A percentile compares a stretch with the other conserved stretches of the same genome.
These are phyloP conservation scores for Sugiyamaella americana DNA, from an alignment of 805 yeast genomes.

Conservation along the genomic window DNA sequence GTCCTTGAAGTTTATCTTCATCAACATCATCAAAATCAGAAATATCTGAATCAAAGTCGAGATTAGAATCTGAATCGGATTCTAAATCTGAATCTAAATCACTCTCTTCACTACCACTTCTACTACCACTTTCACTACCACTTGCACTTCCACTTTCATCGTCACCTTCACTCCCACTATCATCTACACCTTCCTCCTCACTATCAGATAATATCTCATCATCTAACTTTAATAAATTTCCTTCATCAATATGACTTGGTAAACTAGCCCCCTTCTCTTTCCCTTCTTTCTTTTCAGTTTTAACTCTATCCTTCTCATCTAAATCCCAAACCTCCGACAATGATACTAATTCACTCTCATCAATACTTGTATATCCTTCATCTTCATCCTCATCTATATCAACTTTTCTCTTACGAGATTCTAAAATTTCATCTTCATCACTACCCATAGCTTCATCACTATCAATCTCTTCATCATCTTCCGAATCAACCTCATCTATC, in stretches of 20 bases:
- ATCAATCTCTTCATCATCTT: conserved; percentile 47
- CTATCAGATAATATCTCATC: background rate
- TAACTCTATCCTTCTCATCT: conserved; percentile 43
- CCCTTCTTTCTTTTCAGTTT: background rate
- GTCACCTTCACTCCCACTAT: conserved; percentile 19
- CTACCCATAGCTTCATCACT: conserved; percentile 89
- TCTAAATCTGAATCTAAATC: conserved; percentile 21
- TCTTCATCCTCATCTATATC: conserved; percentile 35
- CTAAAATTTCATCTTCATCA: conserved; percentile 48
- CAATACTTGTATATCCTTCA: conserved; percentile 64
- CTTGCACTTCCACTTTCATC: conserved; percentile 17
- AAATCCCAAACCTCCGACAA: conserved; percentile 87
- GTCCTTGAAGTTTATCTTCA: conserved; percentile 42
- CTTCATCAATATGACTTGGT: background rate
- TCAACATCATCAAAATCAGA: conserved; percentile 46
- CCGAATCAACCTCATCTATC: conserved; percentile 29
- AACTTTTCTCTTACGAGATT: conserved; percentile 14
- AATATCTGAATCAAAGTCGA: conserved; percentile 23
- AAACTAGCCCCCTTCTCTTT: background rate
- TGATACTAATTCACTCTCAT: conserved; percentile 67
- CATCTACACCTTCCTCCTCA: conserved; percentile 17
- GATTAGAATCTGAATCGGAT: conserved; percentile 15
- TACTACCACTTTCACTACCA: conserved; percentile 16
- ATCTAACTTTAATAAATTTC: background rate
- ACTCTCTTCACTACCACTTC: conserved; percentile 10